Evolutionary conservation across 495 filamentous ascomycete genomes (phyloP), one percentile per base, ranked within the genome.

Genomic region (Hypoxylon cercidicola): DNA sequence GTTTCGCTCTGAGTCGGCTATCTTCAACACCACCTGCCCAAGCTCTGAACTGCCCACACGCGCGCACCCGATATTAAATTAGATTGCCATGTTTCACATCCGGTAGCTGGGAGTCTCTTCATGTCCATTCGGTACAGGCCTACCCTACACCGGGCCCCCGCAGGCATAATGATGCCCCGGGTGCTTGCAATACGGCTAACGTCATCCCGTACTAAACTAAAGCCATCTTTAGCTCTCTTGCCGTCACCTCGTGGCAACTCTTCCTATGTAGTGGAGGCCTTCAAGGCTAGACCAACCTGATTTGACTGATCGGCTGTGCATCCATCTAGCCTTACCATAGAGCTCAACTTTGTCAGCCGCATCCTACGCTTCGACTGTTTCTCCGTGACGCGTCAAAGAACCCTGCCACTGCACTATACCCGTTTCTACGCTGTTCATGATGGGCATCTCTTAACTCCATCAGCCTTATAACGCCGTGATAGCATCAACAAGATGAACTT

Each of bases 151-250:
- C 13, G 43, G 23, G 25, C 50, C 62, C 62, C 50, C 62, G 35
- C 58, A 61, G 53, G 64, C 21, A 48, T 39, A 67, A 67, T 44
- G 19, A 67, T 68, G 34, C 43, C 41, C 64, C 64, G 59, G 23
- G 20, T 15, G 47, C 21, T 9, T 47, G 41, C 30, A 32, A 32
- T 32, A 11, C 30, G 30, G 30, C 30, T 32, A 48, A 66, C 57
- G 46, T 53, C 63, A 66, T 66, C 51, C 39, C 52, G 15, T 46
- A 34, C 58, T 61, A 68, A 62, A 55, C 15, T 59, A 56, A 68
- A 59, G 64, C 47, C 52, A 67, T 62, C 21, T 32, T 52, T 50
- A 1, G 37, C 20, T 47, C 25, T 45, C 11, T 43, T 6, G n/a
- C 30, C 7, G 21, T 43, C 9, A 45, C 37, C 44, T 56, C 59